Percentiles rank a stretch among this genome's conserved stretches.
Conservation (phyloP, 306 rosid species). For the Vigna hirtella region DNA sequence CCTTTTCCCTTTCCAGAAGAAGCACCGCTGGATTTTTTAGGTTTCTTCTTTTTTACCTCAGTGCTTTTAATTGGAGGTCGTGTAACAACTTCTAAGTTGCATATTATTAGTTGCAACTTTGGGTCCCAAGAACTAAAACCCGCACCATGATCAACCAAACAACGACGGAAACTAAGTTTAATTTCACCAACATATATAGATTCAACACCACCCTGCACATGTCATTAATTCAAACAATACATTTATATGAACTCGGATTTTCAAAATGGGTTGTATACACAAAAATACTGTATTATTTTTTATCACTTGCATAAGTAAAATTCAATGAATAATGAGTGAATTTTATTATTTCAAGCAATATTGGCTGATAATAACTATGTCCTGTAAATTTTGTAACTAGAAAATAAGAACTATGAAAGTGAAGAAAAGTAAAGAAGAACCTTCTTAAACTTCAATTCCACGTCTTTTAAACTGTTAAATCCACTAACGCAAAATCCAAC, state of each 20-base stretch:
- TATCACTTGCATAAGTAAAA: background rate
- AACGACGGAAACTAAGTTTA: slow-evolving; percentile 72
- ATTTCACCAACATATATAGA: slow-evolving; percentile 86
- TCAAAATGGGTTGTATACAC: background rate
- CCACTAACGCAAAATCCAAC: slow-evolving; percentile 85
- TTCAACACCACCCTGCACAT: slow-evolving; percentile 83
- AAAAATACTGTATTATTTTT: background rate
- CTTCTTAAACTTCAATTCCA: slow-evolving; percentile 81
- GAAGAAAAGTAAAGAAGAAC: slow-evolving; percentile 55
- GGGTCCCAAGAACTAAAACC: slow-evolving; percentile 75
- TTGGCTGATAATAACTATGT: too few relatives aligned
- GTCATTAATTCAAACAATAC: slow-evolving; percentile 41
- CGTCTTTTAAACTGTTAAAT: slow-evolving; percentile 77
- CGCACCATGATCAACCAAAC: slow-evolving; percentile 61
- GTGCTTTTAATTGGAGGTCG: slow-evolving; percentile 69
- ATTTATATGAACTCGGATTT: slow-evolving; percentile 33
- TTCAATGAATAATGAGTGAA: background rate
- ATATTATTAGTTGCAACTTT: slow-evolving; percentile 75
- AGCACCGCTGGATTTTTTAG: slow-evolving; percentile 58
- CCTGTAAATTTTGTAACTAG: background rate
- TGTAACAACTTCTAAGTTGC: slow-evolving; percentile 74
- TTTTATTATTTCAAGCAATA: slow-evolving; percentile 16
- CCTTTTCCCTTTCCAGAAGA: slow-evolving; percentile 40
- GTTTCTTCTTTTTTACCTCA: slow-evolving; percentile 50
- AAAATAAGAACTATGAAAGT: slow-evolving; percentile 40